Evolutionary conservation across 345 rosid species (phyloP).

Genomic region (Zanthoxylum bungeanum): DNA sequence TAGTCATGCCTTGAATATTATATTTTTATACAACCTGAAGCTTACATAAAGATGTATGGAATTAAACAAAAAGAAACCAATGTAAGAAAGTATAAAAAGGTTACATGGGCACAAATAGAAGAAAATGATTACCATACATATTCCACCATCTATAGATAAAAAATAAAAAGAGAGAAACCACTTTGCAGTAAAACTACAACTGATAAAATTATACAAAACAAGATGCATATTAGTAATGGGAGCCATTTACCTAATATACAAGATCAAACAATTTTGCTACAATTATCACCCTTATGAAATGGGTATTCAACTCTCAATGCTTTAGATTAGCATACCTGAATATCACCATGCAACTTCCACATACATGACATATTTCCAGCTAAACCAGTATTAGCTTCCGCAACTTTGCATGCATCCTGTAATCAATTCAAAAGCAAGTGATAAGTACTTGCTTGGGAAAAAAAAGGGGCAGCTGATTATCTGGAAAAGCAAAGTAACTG

Average conservation of each 20-base stretch:
- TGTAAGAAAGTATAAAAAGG: neutral
- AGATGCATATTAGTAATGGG: neutral
- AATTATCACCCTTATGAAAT: neutral
- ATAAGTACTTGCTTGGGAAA: neutral
- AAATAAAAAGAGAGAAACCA: neutral
- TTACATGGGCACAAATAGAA: neutral
- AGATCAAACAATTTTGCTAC: neutral
- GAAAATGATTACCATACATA: neutral
- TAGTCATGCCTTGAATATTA: constrained; percentile 1
- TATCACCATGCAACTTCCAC: constrained; percentile 94
- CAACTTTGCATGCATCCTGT: constrained; percentile 77
- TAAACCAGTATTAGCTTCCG: constrained; percentile 36
- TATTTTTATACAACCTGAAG: neutral
- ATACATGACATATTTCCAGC: constrained; percentile 64
- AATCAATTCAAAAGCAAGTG: constrained; percentile 14
- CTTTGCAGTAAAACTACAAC: neutral
- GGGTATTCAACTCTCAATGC: neutral
- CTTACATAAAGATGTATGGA: neutral
- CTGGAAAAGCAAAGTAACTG: constrained; percentile 17
- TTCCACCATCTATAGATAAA: neutral
- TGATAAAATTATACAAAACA: neutral
- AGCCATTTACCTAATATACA: neutral
- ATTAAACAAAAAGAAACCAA: neutral
- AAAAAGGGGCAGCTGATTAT: neutral
- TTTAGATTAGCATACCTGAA: constrained; percentile 45